Percentiles rank a stretch among this genome's conserved stretches.
Evolutionary conservation across 1,139 yeast species (phyloP).

Genomic region (Blastobotrys serpentis): DNA sequence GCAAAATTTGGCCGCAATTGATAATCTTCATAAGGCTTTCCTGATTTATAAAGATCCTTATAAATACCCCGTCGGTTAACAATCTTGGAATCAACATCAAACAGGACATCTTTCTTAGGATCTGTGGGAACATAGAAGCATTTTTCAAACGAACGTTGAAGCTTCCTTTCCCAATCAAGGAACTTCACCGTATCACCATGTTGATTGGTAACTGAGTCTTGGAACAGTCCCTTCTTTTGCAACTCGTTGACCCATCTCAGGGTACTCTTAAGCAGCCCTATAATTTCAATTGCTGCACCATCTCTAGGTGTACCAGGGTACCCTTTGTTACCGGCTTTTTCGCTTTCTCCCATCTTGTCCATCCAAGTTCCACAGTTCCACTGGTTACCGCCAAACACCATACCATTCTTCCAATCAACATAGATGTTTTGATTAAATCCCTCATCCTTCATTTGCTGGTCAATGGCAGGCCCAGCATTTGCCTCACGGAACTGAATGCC

Average conservation of each 20-base stretch:
- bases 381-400: conserved; percentile 88
- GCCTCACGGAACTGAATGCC: conserved; percentile 92
- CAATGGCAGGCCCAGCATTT: conserved; percentile 86
- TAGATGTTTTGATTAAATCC: conserved; percentile 82
- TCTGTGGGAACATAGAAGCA: conserved; percentile 72
- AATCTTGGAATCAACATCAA: conserved; percentile 59
- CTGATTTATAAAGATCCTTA: conserved; percentile 77
- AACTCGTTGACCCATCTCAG: conserved; percentile 73
- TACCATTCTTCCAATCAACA: conserved; percentile 89
- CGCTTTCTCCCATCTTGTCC: conserved; percentile 99
- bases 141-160: conserved; percentile 73
- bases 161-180: conserved; percentile 66
- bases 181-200: conserved; percentile 54
- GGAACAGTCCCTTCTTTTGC: conserved; percentile 53
- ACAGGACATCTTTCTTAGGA: conserved; percentile 56
- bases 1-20: conserved; percentile 91
- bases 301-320: conserved; percentile 96
- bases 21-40: conserved; percentile 89
- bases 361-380: conserved; percentile 98
- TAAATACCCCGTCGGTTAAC: conserved; percentile 91
- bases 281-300: conserved; percentile 94
- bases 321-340: conserved; percentile 77
- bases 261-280: conserved; percentile 80
- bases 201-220: conserved; percentile 46
- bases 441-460: conserved; percentile 87